These are phyloP conservation scores for Hyaloscypha bicolor DNA, from an alignment of 495 filamentous ascomycete genomes.

Conservation along the genomic window DNA sequence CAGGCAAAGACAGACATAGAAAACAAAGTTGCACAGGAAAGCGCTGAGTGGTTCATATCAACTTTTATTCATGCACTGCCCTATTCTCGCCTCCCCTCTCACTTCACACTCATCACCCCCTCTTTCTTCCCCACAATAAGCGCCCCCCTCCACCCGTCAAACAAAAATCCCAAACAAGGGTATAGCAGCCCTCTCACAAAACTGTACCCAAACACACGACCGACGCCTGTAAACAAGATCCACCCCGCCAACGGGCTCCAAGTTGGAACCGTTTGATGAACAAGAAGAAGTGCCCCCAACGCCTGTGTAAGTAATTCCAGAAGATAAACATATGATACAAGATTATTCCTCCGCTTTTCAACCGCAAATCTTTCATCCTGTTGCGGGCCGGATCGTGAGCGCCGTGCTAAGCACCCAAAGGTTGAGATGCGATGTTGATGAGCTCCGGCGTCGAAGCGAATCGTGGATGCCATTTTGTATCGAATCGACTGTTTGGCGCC, in stretches of 20 bases:
- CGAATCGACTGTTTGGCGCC: background rate
- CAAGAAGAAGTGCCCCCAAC: background rate
- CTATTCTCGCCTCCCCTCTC: too few species aligned
- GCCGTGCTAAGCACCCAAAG: background rate
- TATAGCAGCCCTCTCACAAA: slow-evolving; percentile 7
- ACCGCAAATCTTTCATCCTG: background rate
- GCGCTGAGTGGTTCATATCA: background rate
- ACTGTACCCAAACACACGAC: background rate
- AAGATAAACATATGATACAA: slow-evolving; percentile 17
- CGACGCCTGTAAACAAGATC: slow-evolving; percentile 8
- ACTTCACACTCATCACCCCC: background rate
- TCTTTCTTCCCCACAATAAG: background rate
- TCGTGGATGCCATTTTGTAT: background rate
- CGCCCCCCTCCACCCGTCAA: background rate
- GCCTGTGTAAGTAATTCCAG: background rate
- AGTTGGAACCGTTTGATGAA: background rate
- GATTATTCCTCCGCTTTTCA: background rate
- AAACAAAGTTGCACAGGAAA: background rate
- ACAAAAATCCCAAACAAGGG: slow-evolving; percentile 12
- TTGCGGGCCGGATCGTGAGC: background rate
- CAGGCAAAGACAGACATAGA: background rate
- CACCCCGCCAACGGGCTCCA: background rate
- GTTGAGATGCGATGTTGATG: background rate
- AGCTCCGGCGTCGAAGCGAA: background rate
- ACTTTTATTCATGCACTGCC: background rate